Evolutionary conservation across 371 early-diverging fungal species (phyloP).

Genomic region (Basidiobolus meristosporus): DNA sequence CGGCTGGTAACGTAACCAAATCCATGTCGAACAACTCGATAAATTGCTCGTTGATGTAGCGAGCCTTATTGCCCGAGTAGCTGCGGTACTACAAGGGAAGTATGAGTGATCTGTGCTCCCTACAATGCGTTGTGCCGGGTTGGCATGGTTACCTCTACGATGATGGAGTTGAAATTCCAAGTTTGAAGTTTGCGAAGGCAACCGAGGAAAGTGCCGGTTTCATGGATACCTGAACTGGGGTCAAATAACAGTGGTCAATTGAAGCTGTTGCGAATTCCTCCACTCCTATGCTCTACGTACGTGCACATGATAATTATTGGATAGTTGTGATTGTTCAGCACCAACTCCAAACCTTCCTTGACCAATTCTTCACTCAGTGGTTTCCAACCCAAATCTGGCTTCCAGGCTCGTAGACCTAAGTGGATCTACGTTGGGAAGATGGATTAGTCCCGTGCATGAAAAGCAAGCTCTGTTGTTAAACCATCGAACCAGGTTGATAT

Average conservation of each 20-base stretch:
- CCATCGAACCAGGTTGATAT: constrained; percentile 39
- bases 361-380: constrained; percentile 87
- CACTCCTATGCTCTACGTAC: constrained; percentile 17
- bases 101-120: background rate
- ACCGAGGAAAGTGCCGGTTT: constrained; percentile 66
- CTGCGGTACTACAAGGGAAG: constrained; percentile 50
- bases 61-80: constrained; percentile 71
- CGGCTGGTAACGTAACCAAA: constrained; percentile 60
- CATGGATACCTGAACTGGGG: constrained; percentile 52
- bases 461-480: background rate
- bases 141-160: constrained; percentile 70
- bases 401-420: constrained; percentile 39
- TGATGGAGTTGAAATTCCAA: constrained; percentile 91
- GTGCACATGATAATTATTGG: constrained; percentile 83
- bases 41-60: constrained; percentile 81
- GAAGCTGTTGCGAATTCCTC: background rate
- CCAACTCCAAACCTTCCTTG: constrained; percentile 75
- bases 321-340: constrained; percentile 53
- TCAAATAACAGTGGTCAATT: constrained; percentile 2
- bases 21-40: constrained; percentile 89
- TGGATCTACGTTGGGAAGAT: constrained; percentile 19
- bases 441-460: background rate
- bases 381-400: constrained; percentile 49
- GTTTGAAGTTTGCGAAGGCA: constrained; percentile 82
- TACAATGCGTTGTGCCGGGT: no score